These are phyloP conservation scores for Colletotrichum kahawae DNA, from an alignment of 2,329 filamentous ascomycete genomes.

Conservation along the genomic window DNA sequence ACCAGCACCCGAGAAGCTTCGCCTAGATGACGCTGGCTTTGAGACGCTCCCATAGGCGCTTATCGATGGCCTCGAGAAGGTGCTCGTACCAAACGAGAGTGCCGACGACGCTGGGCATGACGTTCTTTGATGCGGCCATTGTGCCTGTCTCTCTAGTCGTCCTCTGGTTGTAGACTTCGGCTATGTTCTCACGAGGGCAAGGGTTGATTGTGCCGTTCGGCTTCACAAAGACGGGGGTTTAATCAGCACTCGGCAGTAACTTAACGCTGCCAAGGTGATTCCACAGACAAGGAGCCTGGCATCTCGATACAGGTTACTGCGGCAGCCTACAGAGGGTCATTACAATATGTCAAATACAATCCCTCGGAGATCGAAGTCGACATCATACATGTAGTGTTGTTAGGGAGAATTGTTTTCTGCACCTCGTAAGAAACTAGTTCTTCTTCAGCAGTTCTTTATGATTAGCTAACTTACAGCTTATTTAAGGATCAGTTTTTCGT, in stretches of 20 bases:
- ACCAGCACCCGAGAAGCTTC: conserved; percentile 48
- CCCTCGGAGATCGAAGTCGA: not conserved
- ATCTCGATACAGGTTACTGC: not conserved
- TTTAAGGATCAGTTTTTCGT: not conserved
- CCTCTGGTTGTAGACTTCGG: no score
- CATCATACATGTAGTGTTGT: not conserved
- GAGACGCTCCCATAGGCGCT: conserved; percentile 46
- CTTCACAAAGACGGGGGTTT: not conserved
- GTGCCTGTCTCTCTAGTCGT: not conserved
- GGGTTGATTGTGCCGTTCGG: fast-evolving
- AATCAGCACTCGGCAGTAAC: fast-evolving
- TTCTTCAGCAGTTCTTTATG: not conserved
- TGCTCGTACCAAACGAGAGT: conserved; percentile 52
- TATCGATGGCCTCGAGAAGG: conserved; percentile 45
- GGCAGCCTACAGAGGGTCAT: not conserved
- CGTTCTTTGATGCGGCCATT: conserved; percentile 38
- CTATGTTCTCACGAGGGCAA: not conserved
- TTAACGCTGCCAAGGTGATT: not conserved
- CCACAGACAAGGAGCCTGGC: not conserved
- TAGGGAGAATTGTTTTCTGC: fast-evolving
- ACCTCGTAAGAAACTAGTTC: fast-evolving
- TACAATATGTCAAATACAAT: not conserved
- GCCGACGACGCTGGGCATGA: conserved; percentile 58
- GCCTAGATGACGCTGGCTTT: conserved; percentile 41
- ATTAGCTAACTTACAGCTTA: not conserved